Conservation (phyloP, 2,329 filamentous ascomycete species). For the Cladophialophora bantiana region DNA sequence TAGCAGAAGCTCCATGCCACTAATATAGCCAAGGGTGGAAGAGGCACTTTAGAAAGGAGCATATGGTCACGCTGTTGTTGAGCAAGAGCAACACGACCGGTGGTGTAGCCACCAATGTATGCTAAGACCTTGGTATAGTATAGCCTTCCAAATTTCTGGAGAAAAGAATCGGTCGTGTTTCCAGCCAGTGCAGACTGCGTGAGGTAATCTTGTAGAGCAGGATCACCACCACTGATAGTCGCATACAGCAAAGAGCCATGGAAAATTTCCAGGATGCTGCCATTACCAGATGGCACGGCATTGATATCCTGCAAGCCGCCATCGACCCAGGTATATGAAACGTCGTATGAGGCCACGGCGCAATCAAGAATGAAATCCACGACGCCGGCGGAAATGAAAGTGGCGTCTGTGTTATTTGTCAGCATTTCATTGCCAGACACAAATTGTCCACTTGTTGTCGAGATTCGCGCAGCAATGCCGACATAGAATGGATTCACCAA, state of each 20-base stretch:
- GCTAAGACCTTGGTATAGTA: conserved; percentile 26
- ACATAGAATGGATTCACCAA: conserved; percentile 30
- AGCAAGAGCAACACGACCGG: conserved; percentile 10
- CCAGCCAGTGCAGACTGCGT: conserved; percentile 25
- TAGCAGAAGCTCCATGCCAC: conserved; percentile 27
- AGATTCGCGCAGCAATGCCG: conserved; percentile 23
- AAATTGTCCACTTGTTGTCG: conserved; percentile 14
- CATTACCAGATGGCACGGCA: conserved; percentile 20
- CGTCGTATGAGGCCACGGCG: conserved; percentile 26
- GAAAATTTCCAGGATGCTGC: conserved; percentile 31
- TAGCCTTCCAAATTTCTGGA: conserved; percentile 22
- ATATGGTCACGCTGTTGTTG: conserved; percentile 25
- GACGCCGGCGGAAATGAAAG: conserved; percentile 11
- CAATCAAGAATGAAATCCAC: conserved; percentile 30
- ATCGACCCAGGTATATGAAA: conserved; percentile 30
- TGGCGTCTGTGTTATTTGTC: conserved; percentile 11
- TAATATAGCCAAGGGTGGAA: conserved; percentile 19
- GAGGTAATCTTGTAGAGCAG: conserved; percentile 23
- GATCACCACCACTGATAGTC: conserved; percentile 15
- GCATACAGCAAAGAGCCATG: conserved; percentile 23
- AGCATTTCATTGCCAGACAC: conserved; percentile 20
- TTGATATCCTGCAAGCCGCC: conserved; percentile 12
- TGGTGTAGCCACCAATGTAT: conserved; percentile 27
- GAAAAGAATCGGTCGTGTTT: conserved; percentile 19
- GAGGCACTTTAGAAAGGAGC: conserved; percentile 29